phyloP scores from a whole-genome alignment of 2,329 filamentous ascomycete genomes.

The Alternaria arborescens region DNA sequence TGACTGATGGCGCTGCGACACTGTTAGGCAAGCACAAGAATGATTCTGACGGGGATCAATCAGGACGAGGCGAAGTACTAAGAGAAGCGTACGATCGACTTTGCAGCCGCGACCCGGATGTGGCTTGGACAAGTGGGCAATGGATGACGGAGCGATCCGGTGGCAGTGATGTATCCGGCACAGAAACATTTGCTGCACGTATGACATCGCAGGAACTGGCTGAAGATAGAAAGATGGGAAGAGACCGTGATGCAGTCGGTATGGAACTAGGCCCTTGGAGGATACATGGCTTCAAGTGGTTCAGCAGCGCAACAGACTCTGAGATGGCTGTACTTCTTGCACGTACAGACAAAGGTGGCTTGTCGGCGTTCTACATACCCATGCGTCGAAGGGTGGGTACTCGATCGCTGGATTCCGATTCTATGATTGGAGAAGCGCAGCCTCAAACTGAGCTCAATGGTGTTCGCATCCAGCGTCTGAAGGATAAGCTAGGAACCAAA shows the following conservation, averaged over 20 bases:
- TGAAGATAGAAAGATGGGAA: conserved; percentile 30
- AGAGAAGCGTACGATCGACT: conserved; percentile 63
- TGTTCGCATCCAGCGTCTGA: conserved; percentile 72
- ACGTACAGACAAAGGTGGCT: conserved; percentile 60
- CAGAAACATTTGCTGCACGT: conserved; percentile 67
- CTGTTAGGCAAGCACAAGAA: conserved; percentile 31
- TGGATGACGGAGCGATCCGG: conserved; percentile 80
- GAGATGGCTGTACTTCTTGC: conserved; percentile 72
- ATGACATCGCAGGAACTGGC: conserved; percentile 31
- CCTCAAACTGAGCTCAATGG: conserved; percentile 66
- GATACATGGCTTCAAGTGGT: conserved; percentile 76
- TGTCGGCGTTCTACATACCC: conserved; percentile 72
- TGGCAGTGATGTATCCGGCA: conserved; percentile 73
- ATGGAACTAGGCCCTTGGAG: conserved; percentile 64
- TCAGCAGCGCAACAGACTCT: conserved; percentile 72
- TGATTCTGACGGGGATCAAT: conserved; percentile 37
- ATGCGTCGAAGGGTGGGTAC: conserved; percentile 57
- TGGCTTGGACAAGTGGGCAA: conserved; percentile 75
- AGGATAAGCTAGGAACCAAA: conserved; percentile 76
- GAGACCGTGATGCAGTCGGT: conserved; percentile 38
- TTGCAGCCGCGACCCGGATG: conserved; percentile 59
- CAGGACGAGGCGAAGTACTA: conserved; percentile 55
- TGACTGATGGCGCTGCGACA: conserved; percentile 68
- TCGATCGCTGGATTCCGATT: conserved; percentile 2
- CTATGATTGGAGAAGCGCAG: conserved; percentile 24